A percentile compares a stretch with the other conserved stretches of the same genome.
These are phyloP conservation scores for Pneumocystis sp. DNA, from an alignment of 1,139 yeast genomes.

Conservation along the genomic window DNA sequence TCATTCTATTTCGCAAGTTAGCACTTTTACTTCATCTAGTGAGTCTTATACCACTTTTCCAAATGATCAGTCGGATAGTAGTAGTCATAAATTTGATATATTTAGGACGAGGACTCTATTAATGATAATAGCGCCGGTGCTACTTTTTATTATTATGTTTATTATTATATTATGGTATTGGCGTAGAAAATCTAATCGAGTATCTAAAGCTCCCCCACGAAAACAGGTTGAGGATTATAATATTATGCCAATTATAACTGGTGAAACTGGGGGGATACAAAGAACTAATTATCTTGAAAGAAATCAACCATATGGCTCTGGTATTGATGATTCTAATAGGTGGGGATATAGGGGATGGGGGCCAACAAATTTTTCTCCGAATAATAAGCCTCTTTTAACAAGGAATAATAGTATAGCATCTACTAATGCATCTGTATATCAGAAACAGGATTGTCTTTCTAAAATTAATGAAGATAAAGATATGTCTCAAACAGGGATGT, in stretches of 20 bases:
- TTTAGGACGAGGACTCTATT: neutral
- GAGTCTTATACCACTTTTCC: neutral
- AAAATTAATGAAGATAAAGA: neutral
- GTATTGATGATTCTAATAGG: neutral
- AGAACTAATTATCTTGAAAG: neutral
- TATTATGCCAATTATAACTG: neutral
- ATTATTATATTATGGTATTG: neutral
- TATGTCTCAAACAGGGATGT: neutral
- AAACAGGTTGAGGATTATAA: neutral
- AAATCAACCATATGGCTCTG: neutral
- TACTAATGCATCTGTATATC: neutral
- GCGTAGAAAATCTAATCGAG: neutral
- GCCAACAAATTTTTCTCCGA: neutral
- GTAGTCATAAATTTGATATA: neutral
- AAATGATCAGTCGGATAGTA: neutral
- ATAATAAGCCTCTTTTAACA: neutral
- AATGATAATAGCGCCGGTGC: neutral
- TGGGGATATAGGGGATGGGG: neutral
- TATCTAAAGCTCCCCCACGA: neutral
- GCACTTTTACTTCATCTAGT: neutral
- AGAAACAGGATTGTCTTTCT: neutral
- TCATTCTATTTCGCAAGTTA: neutral
- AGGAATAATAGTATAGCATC: neutral
- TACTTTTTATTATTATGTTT: neutral
- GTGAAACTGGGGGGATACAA: neutral